Conservation (phyloP, 108 stramenopile genomes). For the Nitzschia palea region DNA sequence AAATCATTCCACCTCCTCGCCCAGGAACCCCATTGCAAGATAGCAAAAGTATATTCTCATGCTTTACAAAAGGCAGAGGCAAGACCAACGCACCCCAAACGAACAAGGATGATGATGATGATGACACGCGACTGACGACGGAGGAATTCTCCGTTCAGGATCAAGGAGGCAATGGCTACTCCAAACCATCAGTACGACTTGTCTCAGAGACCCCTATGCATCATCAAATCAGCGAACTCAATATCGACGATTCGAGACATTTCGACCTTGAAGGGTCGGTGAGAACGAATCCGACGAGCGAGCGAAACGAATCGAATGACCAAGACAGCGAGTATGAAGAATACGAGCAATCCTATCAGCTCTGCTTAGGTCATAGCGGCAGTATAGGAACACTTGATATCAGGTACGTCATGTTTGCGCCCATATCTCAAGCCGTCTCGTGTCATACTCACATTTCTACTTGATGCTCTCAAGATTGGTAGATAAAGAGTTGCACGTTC, state of each 20-base stretch:
- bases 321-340: slow-evolving; percentile 48
- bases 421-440: no score
- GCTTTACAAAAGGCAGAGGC: slow-evolving; percentile 14
- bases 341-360: slow-evolving; percentile 41
- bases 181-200: neutral
- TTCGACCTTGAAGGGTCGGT: neutral
- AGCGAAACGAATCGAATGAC: slow-evolving; percentile 6
- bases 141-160: no score
- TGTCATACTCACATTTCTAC: no score
- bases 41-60: slow-evolving; percentile 29
- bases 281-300: neutral
- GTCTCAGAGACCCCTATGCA: neutral
- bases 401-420: no score
- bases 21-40: slow-evolving; percentile 28
- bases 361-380: slow-evolving; percentile 70
- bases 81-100: neutral
- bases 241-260: neutral
- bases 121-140: no score
- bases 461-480: slow-evolving; percentile 34
- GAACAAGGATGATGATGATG: neutral
- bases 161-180: neutral
- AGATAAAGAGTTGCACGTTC: slow-evolving; percentile 65
- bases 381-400: slow-evolving; percentile 72
- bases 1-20: neutral
- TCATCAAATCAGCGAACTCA: neutral